These are phyloP conservation scores for Rhizopus delemar DNA, from an alignment of 371 early-diverging fungal species.

Conservation along the genomic window DNA sequence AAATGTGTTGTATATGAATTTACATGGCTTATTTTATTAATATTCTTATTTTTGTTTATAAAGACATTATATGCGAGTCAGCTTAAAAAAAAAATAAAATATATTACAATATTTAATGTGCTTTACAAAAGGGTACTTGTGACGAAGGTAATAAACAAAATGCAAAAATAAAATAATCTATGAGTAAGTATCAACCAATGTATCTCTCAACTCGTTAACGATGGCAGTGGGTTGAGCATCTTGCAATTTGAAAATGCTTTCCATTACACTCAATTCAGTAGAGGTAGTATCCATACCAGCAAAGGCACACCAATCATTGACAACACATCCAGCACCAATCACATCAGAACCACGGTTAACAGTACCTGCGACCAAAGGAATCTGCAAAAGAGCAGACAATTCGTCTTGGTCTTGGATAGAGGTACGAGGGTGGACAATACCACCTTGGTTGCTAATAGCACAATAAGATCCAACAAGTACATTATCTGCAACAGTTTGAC, in stretches of 20 bases:
- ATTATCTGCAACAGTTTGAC: conserved; percentile 98
- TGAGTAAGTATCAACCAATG: conserved; percentile 87
- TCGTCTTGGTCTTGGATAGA: conserved; percentile 98
- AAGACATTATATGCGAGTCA: too few relatives aligned
- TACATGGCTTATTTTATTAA: too few relatives aligned
- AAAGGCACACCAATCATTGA: conserved; percentile 99
- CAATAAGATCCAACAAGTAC: conserved; percentile 99
- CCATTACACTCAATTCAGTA: conserved; percentile 98
- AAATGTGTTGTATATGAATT: too few relatives aligned
- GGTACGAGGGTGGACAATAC: conserved; percentile 97
- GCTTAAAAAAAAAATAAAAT: too few relatives aligned
- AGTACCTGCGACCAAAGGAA: conserved; percentile 99
- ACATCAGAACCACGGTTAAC: conserved; percentile 99
- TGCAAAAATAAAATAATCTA: conserved; percentile 47
- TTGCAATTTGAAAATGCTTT: conserved; percentile 97
- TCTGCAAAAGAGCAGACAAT: conserved; percentile 95
- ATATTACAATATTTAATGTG: too few relatives aligned
- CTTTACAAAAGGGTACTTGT: neutral
- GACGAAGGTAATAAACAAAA: neutral
- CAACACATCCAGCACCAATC: conserved; percentile 98
- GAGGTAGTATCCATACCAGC: conserved; percentile 97
- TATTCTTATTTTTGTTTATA: too few relatives aligned
- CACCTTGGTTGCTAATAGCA: conserved; percentile 98
- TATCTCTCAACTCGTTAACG: conserved; percentile 92
- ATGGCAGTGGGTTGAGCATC: conserved; percentile 89